These are phyloP conservation scores for Fraxinus ornus DNA, from an alignment of 305 asterid genomes.

Conservation along the genomic window DNA sequence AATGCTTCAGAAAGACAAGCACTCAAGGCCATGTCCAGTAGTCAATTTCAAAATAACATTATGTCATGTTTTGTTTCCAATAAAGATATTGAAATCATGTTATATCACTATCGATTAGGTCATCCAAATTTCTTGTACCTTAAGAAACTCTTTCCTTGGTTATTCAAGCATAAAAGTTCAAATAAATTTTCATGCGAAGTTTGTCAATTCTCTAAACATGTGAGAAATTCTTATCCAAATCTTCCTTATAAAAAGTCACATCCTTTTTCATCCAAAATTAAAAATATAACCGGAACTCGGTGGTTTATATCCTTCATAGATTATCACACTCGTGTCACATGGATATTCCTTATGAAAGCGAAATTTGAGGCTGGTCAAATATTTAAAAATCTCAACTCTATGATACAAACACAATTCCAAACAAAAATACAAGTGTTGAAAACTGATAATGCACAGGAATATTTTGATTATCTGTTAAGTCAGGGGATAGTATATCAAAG, in stretches of 20 bases:
- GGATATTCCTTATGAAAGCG: not conserved
- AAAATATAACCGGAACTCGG: not conserved
- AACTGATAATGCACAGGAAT: not conserved
- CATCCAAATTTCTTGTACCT: no score
- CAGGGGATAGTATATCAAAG: not conserved
- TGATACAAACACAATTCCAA: not conserved
- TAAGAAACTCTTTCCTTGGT: no score
- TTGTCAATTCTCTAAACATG: not conserved
- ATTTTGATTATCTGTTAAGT: not conserved
- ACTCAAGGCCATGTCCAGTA: no score
- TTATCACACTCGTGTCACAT: not conserved
- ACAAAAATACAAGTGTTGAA: not conserved
- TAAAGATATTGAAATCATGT: no score
- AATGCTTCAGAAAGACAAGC: no score
- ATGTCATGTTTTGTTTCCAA: no score
- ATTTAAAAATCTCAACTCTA: not conserved
- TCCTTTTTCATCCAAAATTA: not conserved
- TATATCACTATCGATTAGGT: no score
- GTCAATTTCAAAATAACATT: no score
- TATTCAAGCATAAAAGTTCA: no score
- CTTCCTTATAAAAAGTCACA: not conserved
- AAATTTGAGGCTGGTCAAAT: not conserved
- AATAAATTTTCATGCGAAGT: no score
- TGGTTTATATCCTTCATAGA: not conserved
- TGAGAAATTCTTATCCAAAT: not conserved